These are phyloP conservation scores for Brassica juncea DNA, from an alignment of 345 rosid species.

Conservation along the genomic window DNA sequence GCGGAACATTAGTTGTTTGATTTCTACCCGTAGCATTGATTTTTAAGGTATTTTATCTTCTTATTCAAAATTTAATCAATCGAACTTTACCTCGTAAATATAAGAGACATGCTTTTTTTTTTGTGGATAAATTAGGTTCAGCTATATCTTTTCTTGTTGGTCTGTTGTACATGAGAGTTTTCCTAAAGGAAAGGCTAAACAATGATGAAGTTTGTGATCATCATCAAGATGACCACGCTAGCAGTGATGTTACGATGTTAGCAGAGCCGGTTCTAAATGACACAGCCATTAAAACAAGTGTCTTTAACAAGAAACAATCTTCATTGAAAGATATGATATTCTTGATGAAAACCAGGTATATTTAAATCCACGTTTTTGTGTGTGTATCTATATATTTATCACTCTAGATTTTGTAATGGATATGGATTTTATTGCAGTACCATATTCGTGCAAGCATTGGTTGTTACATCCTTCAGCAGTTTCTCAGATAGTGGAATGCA, in stretches of 20 bases:
- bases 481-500: slow-evolving; percentile 68
- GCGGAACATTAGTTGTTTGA: slow-evolving; percentile 69
- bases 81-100: not conserved
- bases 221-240: slow-evolving; percentile 16
- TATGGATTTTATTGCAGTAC: slow-evolving; percentile 46
- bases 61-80: not conserved
- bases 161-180: slow-evolving; percentile 74
- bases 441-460: slow-evolving; percentile 66
- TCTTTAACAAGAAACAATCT: slow-evolving; percentile 55
- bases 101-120: not conserved
- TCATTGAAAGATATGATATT: slow-evolving; percentile 51
- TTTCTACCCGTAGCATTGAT: slow-evolving; percentile 56
- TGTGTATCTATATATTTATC: not conserved
- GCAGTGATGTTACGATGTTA: slow-evolving; percentile 16
- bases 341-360: slow-evolving; percentile 64
- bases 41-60: slow-evolving; percentile 57
- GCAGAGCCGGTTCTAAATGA: slow-evolving; percentile 52
- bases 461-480: slow-evolving; percentile 73
- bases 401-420: not conserved
- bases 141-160: slow-evolving; percentile 57
- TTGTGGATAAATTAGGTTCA: slow-evolving; percentile 50
- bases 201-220: slow-evolving; percentile 23
- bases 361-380: not conserved
- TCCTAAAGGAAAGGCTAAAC: slow-evolving; percentile 55
- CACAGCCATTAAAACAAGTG: slow-evolving; percentile 28